A percentile compares a stretch with the other conserved stretches of the same genome.
Evolutionary conservation across 352 stramenopile species (phyloP).

Genomic region (Phytopythium mirpurense): DNA sequence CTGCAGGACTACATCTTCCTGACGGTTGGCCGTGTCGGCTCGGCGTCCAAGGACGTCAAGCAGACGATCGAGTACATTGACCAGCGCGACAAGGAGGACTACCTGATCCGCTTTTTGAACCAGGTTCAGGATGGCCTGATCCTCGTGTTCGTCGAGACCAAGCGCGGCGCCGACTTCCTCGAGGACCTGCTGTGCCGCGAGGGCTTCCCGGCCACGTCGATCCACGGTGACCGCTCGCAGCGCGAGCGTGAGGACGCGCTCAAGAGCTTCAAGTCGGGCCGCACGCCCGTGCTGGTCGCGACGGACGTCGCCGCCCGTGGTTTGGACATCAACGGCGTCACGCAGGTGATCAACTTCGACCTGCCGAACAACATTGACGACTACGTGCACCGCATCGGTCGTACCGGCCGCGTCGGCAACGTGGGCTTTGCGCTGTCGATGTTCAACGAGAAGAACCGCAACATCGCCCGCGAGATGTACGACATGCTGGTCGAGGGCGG

Average conservation of each 20-base stretch:
- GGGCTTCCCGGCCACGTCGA: conserved; percentile 91
- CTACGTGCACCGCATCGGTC: conserved; percentile 99
- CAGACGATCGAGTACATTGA: conserved; percentile 97
- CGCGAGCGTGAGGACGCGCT: conserved; percentile 93
- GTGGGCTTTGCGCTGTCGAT: conserved; percentile 96
- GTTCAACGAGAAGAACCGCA: conserved; percentile 98
- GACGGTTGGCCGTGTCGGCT: conserved; percentile 97
- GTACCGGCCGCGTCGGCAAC: conserved; percentile 98
- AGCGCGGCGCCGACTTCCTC: conserved; percentile 95
- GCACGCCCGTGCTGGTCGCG: conserved; percentile 94
- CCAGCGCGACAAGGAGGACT: conserved; percentile 95
- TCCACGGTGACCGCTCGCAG: conserved; percentile 98
- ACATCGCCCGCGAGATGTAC: conserved; percentile 96
- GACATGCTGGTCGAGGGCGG: conserved; percentile 95
- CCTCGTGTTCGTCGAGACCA: conserved; percentile 99
- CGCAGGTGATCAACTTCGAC: conserved; percentile 97
- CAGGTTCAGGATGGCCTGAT: conserved; percentile 88
- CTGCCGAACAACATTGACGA: conserved; percentile 98
- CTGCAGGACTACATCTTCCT: conserved; percentile 99
- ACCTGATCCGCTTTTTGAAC: conserved; percentile 95
- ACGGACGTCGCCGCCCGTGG: conserved; percentile 98
- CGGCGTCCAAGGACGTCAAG: conserved; percentile 97
- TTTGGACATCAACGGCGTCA: conserved; percentile 98
- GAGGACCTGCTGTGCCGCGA: conserved; percentile 94
- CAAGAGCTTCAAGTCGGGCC: conserved; percentile 88